Percentiles rank a stretch among this genome's conserved stretches.
phyloP scores from a whole-genome alignment of 768 basidiomycete species.

The Lanmaoa pseudosensibilis region DNA sequence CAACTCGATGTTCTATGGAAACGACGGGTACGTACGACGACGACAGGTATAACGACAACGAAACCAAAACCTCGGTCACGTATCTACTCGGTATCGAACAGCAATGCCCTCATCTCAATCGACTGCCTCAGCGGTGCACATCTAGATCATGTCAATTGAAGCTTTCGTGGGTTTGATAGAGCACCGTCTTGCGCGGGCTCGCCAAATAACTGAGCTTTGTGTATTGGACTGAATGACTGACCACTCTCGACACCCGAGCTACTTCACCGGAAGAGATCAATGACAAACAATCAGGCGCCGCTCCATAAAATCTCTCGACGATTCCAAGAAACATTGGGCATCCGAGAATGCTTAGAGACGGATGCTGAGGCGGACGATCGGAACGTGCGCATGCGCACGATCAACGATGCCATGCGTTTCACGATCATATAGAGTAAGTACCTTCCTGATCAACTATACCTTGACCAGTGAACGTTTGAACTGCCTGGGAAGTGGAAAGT shows the following conservation, averaged over 20 bases:
- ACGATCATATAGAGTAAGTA: neutral
- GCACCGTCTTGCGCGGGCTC: neutral
- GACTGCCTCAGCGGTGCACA: conserved; percentile 36
- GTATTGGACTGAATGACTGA: neutral
- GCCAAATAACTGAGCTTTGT: neutral
- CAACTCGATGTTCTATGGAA: no score
- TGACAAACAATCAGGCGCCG: neutral
- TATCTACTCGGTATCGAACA: conserved; percentile 36
- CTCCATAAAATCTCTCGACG: neutral
- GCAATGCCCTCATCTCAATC: conserved; percentile 40
- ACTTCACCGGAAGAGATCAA: neutral
- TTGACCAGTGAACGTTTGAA: neutral
- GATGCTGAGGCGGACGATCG: neutral
- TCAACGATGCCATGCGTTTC: neutral
- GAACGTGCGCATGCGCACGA: neutral
- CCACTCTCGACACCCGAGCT: neutral
- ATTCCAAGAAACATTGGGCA: neutral
- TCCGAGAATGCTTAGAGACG: neutral
- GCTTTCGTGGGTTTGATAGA: neutral
- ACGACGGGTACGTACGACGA: no score
- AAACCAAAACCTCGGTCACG: neutral
- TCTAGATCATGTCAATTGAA: neutral
- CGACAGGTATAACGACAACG: no score
- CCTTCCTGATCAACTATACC: neutral
- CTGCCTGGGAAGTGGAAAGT: neutral